phyloP scores from a whole-genome alignment of 352 stramenopile genomes.

The Phytopythium aichiense region DNA sequence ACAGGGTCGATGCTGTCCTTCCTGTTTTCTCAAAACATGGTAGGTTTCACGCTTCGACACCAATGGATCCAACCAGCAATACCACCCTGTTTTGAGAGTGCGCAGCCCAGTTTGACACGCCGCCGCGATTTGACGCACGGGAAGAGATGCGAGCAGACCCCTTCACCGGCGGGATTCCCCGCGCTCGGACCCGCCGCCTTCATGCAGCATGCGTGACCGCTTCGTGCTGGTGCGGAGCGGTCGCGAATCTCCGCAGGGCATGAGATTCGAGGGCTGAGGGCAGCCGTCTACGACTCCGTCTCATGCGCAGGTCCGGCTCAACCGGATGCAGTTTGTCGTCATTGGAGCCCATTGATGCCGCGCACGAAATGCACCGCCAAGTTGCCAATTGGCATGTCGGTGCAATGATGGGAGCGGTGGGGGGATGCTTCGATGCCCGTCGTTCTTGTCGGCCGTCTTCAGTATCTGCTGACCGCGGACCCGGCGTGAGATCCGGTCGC shows the following conservation, averaged over 20 bases:
- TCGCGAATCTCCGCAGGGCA: background rate
- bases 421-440: background rate
- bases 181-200: background rate
- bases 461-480: background rate
- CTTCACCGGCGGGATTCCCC: constrained; percentile 1
- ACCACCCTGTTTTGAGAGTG: background rate
- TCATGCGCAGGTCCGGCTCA: background rate
- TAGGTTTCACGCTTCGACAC: background rate
- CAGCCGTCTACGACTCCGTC: background rate
- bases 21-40: background rate
- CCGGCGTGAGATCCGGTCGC: background rate
- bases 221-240: background rate
- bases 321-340: background rate
- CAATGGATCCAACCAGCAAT: background rate
- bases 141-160: background rate
- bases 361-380: background rate
- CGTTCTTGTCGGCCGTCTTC: background rate
- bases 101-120: background rate
- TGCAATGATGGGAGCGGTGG: background rate
- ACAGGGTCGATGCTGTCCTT: background rate
- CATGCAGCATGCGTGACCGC: background rate
- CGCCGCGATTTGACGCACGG: background rate
- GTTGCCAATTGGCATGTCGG: too few relatives aligned
- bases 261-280: background rate
- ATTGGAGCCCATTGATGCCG: background rate